phyloP scores from a whole-genome alignment of 495 filamentous ascomycete genomes.

The Clavariopsis aquatica region DNA sequence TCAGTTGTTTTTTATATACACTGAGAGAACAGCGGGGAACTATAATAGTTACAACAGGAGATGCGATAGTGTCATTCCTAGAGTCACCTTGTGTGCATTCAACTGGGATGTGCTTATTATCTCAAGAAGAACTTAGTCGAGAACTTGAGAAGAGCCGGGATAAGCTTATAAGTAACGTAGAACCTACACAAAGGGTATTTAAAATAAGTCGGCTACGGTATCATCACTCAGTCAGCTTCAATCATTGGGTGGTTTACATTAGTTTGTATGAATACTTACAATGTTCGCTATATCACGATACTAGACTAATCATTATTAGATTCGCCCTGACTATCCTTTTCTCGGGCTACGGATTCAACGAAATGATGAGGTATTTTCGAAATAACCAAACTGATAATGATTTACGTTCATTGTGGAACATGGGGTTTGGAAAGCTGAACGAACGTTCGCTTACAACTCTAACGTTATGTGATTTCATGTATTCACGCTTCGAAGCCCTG shows the following conservation, averaged over 20 bases:
- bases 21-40: neutral
- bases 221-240: neutral
- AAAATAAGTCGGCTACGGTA: neutral
- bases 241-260: neutral
- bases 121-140: neutral
- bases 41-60: neutral
- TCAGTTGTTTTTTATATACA: neutral
- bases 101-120: neutral
- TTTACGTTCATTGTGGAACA: neutral
- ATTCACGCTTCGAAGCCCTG: neutral
- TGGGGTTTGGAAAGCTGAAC: neutral
- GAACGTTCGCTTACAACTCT: neutral
- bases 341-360: neutral
- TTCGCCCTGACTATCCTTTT: neutral
- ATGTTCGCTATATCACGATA: too few relatives aligned
- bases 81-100: neutral
- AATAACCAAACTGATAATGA: neutral
- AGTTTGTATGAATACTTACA: neutral
- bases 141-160: neutral
- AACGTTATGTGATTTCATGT: neutral
- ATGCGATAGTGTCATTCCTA: neutral
- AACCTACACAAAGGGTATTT: neutral
- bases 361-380: neutral
- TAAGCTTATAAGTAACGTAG: neutral
- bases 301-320: too few relatives aligned